A percentile compares a stretch with the other conserved stretches of the same genome.
Evolutionary conservation across 371 early-diverging fungal species (phyloP).

Genomic region (Rhizopus sp.): DNA sequence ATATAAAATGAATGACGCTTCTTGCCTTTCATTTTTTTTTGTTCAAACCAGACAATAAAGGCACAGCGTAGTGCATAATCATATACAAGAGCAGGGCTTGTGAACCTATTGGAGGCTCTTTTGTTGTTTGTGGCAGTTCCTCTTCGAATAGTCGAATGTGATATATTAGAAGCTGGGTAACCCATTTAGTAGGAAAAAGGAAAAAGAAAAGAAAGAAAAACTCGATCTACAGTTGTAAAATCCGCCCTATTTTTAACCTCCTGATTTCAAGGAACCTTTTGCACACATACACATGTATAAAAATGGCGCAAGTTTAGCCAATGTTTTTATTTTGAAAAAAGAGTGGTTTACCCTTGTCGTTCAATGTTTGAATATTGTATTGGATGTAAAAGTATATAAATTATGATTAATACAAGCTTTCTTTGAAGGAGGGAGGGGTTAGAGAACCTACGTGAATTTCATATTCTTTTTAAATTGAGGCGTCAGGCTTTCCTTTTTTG

Average conservation of each 20-base stretch:
- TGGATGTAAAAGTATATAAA: no score
- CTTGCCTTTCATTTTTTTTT: conserved; percentile 14
- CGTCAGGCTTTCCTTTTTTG: no score
- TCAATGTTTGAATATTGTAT: no score
- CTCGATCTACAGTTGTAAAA: neutral
- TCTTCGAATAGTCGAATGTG: conserved; percentile 13
- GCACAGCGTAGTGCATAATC: conserved; percentile 37
- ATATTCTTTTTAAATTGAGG: no score
- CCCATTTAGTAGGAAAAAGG: neutral
- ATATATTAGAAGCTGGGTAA: conserved; percentile 1
- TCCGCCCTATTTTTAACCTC: neutral
- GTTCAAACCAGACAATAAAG: conserved; percentile 30
- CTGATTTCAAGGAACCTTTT: neutral
- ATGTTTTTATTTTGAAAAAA: no score
- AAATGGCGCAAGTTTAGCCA: no score
- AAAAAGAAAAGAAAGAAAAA: neutral
- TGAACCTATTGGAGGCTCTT: conserved; percentile 7
- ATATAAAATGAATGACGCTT: conserved; percentile 8
- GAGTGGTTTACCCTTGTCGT: no score
- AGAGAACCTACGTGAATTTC: no score
- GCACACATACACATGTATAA: no score
- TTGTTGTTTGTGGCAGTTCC: conserved; percentile 9
- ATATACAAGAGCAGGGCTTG: conserved; percentile 21
- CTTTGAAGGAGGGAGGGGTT: no score
- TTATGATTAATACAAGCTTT: neutral